Evolutionary conservation across 2,329 filamentous ascomycete species (phyloP).

Genomic region (Trichoderma sp.): DNA sequence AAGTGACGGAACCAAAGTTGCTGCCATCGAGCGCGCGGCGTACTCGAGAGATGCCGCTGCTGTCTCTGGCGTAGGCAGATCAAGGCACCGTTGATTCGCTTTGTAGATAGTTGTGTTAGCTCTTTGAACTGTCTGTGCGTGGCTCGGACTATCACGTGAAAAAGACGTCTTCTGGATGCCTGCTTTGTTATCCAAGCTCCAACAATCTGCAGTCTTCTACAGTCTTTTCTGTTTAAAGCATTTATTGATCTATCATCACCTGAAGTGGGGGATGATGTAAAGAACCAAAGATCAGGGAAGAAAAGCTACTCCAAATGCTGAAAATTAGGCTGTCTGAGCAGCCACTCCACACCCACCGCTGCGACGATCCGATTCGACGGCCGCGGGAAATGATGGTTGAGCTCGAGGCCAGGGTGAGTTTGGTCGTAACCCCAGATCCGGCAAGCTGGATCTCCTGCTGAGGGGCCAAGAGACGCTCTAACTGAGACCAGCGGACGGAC

Average conservation of each 20-base stretch:
- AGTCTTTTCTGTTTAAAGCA: not conserved
- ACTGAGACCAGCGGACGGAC: not conserved
- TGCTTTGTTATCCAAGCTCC: not conserved
- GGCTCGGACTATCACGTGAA: not conserved
- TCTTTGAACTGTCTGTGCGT: no score
- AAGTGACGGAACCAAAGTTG: not conserved
- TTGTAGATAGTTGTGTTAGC: no score
- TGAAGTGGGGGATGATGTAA: not conserved
- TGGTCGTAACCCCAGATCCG: slow-evolving; percentile 11
- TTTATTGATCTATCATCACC: not conserved
- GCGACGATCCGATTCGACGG: not conserved
- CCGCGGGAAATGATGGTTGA: not conserved
- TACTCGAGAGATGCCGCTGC: not conserved
- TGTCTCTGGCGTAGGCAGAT: not conserved
- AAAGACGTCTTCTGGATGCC: not conserved
- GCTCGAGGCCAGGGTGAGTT: not conserved
- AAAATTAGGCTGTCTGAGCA: not conserved
- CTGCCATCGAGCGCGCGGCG: not conserved
- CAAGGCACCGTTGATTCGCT: not conserved
- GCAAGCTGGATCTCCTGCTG: slow-evolving; percentile 9
- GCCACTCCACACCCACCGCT: not conserved
- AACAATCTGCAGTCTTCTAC: not conserved
- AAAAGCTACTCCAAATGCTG: not conserved
- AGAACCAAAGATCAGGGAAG: not conserved
- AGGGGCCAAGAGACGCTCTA: not conserved